phyloP scores from a whole-genome alignment of 2,329 filamentous ascomycete genomes.

The Arthrobotrys musiformis region DNA sequence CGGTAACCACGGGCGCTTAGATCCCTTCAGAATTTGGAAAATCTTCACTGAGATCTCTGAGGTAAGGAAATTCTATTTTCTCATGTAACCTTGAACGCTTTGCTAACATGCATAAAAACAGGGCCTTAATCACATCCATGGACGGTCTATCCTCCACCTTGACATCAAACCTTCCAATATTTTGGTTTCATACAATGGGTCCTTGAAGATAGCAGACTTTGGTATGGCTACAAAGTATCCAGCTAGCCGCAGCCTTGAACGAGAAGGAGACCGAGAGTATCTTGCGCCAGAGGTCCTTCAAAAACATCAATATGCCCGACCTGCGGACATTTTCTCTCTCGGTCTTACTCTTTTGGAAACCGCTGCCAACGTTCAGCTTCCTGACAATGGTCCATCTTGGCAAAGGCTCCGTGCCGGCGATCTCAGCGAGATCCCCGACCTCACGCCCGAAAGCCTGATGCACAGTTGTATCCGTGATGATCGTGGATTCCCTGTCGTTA shows the following conservation, averaged over 20 bases:
- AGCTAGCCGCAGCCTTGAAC: conserved; percentile 79
- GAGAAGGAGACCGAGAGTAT: conserved; percentile 95
- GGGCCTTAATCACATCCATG: conserved; percentile 90
- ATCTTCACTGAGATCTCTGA: conserved; percentile 85
- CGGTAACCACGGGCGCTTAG: conserved; percentile 84
- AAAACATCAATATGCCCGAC: conserved; percentile 79
- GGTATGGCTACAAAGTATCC: conserved; percentile 84
- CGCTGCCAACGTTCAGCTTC: conserved; percentile 90
- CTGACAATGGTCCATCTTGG: conserved; percentile 92
- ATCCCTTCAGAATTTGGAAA: conserved; percentile 99
- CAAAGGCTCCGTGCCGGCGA: conserved; percentile 88
- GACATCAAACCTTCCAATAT: conserved; percentile 88
- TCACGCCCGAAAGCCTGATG: conserved; percentile 81
- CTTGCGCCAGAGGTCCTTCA: conserved; percentile 92
- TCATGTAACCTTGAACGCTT: conserved; percentile 56
- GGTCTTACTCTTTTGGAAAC: conserved; percentile 95
- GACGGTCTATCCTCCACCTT: conserved; percentile 84
- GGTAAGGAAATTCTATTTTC: conserved; percentile 68
- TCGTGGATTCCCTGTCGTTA: conserved; percentile 73
- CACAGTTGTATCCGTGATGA: conserved; percentile 76
- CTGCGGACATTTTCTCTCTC: conserved; percentile 91
- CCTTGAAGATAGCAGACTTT: conserved; percentile 87
- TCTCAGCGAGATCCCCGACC: conserved; percentile 84
- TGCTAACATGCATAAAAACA: conserved; percentile 64
- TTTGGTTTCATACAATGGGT: conserved; percentile 81